A percentile compares a stretch with the other conserved stretches of the same genome.
Conservation (phyloP, 2,329 filamentous ascomycete species). For the Fonsecaea multimorphosa region DNA sequence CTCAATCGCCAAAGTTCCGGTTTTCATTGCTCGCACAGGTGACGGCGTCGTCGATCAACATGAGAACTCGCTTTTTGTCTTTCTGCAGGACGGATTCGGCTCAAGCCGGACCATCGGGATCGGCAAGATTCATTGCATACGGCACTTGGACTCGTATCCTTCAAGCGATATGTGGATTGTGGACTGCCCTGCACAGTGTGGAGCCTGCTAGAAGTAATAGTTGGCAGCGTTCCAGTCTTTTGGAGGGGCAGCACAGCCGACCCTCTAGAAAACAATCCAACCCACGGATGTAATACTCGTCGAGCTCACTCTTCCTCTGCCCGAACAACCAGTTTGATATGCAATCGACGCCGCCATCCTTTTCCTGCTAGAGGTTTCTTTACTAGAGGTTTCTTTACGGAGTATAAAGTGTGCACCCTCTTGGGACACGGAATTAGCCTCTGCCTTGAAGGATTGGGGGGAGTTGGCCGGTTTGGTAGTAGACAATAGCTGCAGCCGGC, state of each 20-base stretch:
- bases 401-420: not conserved
- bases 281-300: not conserved
- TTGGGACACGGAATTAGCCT: not conserved
- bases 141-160: not conserved
- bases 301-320: not conserved
- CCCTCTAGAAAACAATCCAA: not conserved
- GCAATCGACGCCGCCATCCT: not conserved
- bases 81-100: not conserved
- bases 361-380: not conserved
- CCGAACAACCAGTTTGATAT: not conserved
- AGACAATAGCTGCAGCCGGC: constrained; percentile 6
- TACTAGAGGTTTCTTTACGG: not conserved
- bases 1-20: not conserved
- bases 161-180: not conserved
- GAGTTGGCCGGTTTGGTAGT: not conserved
- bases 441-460: not conserved
- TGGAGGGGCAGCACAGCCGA: not conserved
- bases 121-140: not conserved
- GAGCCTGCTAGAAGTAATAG: not conserved
- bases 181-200: not conserved
- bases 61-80: not conserved
- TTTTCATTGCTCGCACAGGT: not conserved
- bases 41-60: not conserved
- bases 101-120: constrained; percentile 5
- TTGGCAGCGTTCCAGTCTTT: not conserved